Conservation (phyloP, 1,139 yeast species). For the Suhomyces bribrorum region DNA sequence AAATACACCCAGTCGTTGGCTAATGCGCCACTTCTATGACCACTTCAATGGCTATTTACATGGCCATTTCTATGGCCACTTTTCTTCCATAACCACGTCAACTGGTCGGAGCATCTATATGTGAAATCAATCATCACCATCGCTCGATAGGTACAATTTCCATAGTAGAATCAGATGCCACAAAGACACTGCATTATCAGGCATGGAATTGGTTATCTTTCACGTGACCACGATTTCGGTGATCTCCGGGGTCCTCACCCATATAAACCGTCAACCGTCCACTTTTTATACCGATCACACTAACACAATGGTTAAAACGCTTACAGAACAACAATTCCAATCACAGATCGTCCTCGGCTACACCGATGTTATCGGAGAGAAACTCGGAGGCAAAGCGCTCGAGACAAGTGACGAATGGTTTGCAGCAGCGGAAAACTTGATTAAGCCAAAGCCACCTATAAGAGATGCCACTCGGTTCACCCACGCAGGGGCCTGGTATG, state of each 20-base stretch:
- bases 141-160: no score
- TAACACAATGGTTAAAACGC: constrained; percentile 30
- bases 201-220: no score
- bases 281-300: not conserved
- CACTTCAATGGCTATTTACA: no score
- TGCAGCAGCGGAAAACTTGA: constrained; percentile 87
- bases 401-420: constrained; percentile 88
- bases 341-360: constrained; percentile 47
- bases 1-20: no score
- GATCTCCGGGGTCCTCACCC: constrained; percentile 3
- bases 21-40: no score
- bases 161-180: no score
- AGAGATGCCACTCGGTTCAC: constrained; percentile 79
- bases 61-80: no score
- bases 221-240: constrained; percentile 6
- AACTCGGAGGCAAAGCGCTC: constrained; percentile 74
- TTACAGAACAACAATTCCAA: constrained; percentile 46
- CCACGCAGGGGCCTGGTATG: constrained; percentile 94
- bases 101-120: no score
- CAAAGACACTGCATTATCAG: no score
- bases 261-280: not conserved
- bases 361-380: constrained; percentile 78
- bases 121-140: no score
- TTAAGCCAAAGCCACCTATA: constrained; percentile 76
- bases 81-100: no score